These are phyloP conservation scores for Phytopythium cucurbitacearum DNA, from an alignment of 352 stramenopile genomes.

Conservation along the genomic window DNA sequence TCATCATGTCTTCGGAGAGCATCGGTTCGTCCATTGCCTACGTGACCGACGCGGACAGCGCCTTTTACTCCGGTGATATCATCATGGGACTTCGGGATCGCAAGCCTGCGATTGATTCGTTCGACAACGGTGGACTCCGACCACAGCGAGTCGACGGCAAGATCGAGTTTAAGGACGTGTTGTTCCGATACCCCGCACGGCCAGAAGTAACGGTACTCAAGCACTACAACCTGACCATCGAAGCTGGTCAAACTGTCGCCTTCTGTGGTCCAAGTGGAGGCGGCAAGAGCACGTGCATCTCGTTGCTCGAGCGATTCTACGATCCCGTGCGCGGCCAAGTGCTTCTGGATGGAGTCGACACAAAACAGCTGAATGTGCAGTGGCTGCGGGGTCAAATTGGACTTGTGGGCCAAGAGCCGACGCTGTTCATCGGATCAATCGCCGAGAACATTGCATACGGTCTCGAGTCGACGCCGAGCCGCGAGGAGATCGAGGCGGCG, in stretches of 20 bases:
- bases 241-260: slow-evolving; percentile 27
- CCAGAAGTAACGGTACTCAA: slow-evolving; percentile 22
- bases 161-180: slow-evolving; percentile 30
- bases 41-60: slow-evolving; percentile 20
- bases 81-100: slow-evolving; percentile 15
- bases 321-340: slow-evolving; percentile 26
- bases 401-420: slow-evolving; percentile 15
- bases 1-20: slow-evolving; percentile 36
- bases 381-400: slow-evolving; percentile 30
- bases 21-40: slow-evolving; percentile 18
- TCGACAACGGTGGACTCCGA: slow-evolving; percentile 13
- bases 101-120: slow-evolving; percentile 18
- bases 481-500: slow-evolving; percentile 72
- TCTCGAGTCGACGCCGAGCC: slow-evolving; percentile 25
- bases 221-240: slow-evolving; percentile 27
- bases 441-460: slow-evolving; percentile 67
- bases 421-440: slow-evolving; percentile 26
- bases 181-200: slow-evolving; percentile 34
- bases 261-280: slow-evolving; percentile 31
- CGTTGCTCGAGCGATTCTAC: slow-evolving; percentile 39
- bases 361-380: slow-evolving; percentile 26
- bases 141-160: slow-evolving; percentile 12
- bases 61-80: slow-evolving; percentile 10
- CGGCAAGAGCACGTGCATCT: slow-evolving; percentile 31
- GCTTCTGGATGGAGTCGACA: slow-evolving; percentile 27